Evolutionary conservation across 2,329 filamentous ascomycete species (phyloP), one percentile per base, ranked within the genome.

Genomic region (Talaromyces albobiverticillius): DNA sequence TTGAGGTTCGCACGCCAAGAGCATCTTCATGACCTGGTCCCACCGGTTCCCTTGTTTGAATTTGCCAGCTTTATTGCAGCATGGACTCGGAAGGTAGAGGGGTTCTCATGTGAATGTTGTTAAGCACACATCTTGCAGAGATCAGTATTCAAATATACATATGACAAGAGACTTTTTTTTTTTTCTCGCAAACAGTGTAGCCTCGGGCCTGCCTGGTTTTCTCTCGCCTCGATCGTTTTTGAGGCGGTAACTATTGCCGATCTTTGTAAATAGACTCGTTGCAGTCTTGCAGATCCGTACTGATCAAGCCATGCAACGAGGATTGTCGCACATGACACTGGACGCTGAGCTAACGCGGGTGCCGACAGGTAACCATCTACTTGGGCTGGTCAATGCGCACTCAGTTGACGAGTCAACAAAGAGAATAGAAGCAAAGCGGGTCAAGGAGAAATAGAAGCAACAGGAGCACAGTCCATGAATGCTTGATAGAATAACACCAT

Each of bases 241-340:
- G n/a, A 20, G 14, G 13, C 5, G 18, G 20, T 20, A 34, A 34
- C 48, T 43, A 51, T 43, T 51, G 48, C 10, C 4, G 38, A 51
- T 34, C 38, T 7, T n/a, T 18, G 26, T n/a, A 51, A 42, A 51
- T 51, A 51, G 48, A 43, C 48, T 51, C 14, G 29, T 22, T 34
- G 47, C 14, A 36, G 14, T 10, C 4, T 22, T 40, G 36, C 48
- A 25, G 48, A 51, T 51, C 47, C 23, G 18, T 26, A 42, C 38
- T 34, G 18, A 25, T 42, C 26, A 50, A 42, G 38, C 26, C 41
- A 42, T 26, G 26, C 25, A 41, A 18, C 16, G 3, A 43, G 29
- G 6, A 46, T 38, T 50, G 7, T n/a, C 16, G 34, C 47, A 50
- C 34, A 50, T 50, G 47, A 41, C 25, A 20, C n/a, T 38, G 31